These are phyloP conservation scores for Fusarium pseudoanthophilum DNA, from an alignment of 2,329 filamentous ascomycete species.

Conservation along the genomic window DNA sequence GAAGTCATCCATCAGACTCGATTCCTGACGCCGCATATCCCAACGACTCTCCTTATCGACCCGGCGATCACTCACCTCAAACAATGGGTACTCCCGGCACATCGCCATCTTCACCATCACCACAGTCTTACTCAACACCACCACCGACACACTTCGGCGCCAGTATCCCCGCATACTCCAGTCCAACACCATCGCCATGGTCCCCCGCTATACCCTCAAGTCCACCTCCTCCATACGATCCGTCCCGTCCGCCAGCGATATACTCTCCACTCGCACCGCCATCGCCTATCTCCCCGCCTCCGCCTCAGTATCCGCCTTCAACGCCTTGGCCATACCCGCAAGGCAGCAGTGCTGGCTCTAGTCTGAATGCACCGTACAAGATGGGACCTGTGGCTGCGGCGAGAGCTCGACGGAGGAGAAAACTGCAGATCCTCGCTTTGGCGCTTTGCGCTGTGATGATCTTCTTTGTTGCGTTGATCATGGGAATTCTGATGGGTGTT, in stretches of 20 bases:
- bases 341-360: constrained; percentile 30
- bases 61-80: constrained; percentile 24
- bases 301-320: constrained; percentile 31
- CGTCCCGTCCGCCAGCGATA: constrained; percentile 41
- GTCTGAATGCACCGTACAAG: constrained; percentile 31
- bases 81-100: constrained; percentile 1
- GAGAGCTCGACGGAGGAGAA: constrained; percentile 36
- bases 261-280: constrained; percentile 37
- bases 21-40: constrained; percentile 48
- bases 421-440: constrained; percentile 39
- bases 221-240: constrained; percentile 46
- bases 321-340: constrained; percentile 37
- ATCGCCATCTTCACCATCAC: constrained; percentile 16
- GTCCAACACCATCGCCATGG: constrained; percentile 30
- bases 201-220: constrained; percentile 32
- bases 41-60: constrained; percentile 46
- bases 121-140: constrained; percentile 23
- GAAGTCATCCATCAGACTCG: constrained; percentile 45
- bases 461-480: constrained; percentile 42
- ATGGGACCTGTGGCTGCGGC: constrained; percentile 39
- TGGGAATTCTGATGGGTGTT: constrained; percentile 44
- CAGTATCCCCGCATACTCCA: constrained; percentile 23
- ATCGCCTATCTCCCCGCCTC: constrained; percentile 13
- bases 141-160: constrained; percentile 14
- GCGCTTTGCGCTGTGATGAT: constrained; percentile 34